Conservation (phyloP, 345 rosid species). For the Salix dunnii region DNA sequence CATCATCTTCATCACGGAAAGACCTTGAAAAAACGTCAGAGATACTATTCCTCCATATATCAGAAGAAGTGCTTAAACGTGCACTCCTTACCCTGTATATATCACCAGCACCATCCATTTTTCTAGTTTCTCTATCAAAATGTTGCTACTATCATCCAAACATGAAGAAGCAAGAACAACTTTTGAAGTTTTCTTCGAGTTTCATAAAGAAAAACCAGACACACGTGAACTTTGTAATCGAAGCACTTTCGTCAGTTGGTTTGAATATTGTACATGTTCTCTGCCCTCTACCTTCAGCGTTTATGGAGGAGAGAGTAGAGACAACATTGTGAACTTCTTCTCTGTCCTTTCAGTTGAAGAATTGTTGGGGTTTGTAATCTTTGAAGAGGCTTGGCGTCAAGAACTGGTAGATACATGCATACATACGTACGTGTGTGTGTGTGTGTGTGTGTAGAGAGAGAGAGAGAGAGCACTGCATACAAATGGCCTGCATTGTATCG, state of each 20-base stretch:
- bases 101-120: constrained; percentile 37
- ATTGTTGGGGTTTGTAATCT: neutral
- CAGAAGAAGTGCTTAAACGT: constrained; percentile 41
- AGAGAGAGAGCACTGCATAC: too few relatives aligned
- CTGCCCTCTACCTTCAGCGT: neutral
- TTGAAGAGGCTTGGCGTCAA: neutral
- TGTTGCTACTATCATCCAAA: neutral
- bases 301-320: neutral
- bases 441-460: too few relatives aligned
- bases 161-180: neutral
- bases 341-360: constrained; percentile 8
- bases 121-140: neutral
- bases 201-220: constrained; percentile 8
- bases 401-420: neutral
- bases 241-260: neutral
- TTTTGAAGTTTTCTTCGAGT: neutral
- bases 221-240: neutral
- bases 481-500: too few relatives aligned
- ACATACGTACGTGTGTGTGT: neutral
- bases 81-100: constrained; percentile 29
- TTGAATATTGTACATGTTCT: neutral
- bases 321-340: constrained; percentile 1
- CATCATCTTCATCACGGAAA: constrained; percentile 47
- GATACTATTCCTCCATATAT: constrained; percentile 39
- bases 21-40: constrained; percentile 44